phyloP scores from a whole-genome alignment of 192 early-diverging fungal genomes.

The Rhizoclosmatium sp. region DNA sequence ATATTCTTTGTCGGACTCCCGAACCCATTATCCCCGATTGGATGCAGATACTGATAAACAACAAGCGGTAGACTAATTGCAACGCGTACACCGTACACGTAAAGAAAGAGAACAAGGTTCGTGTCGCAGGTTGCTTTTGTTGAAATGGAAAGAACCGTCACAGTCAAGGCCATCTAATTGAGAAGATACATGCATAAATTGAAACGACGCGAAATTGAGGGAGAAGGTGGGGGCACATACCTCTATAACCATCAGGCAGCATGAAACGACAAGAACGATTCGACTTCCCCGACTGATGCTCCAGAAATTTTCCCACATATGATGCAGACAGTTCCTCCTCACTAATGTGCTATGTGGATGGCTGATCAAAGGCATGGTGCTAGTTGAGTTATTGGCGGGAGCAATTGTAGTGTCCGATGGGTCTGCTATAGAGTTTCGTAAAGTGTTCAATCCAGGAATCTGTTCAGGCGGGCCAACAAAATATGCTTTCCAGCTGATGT shows the following conservation, averaged over 20 bases:
- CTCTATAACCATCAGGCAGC: not conserved
- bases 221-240: not conserved
- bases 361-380: too few species aligned
- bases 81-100: slow-evolving; percentile 64
- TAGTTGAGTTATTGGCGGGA: too few species aligned
- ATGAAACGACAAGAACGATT: not conserved
- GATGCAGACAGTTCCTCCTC: too few species aligned
- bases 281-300: not conserved
- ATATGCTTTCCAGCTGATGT: not conserved
- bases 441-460: too few species aligned
- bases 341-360: too few species aligned
- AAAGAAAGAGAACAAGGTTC: slow-evolving; percentile 64
- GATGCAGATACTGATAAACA: slow-evolving; percentile 64
- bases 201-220: not conserved
- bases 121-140: slow-evolving; percentile 43
- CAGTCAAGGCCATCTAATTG: not conserved
- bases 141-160: not conserved
- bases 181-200: too few species aligned
- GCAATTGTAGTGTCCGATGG: too few species aligned
- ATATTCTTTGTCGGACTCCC: not conserved
- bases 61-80: slow-evolving; percentile 70
- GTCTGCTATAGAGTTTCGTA: too few species aligned
- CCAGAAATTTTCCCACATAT: not conserved
- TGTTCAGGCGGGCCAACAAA: not conserved
- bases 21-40: slow-evolving; percentile 28